A percentile compares a stretch with the other conserved stretches of the same genome.
Conservation (phyloP, 768 basidiomycete species). For the Psilocybe sp. region DNA sequence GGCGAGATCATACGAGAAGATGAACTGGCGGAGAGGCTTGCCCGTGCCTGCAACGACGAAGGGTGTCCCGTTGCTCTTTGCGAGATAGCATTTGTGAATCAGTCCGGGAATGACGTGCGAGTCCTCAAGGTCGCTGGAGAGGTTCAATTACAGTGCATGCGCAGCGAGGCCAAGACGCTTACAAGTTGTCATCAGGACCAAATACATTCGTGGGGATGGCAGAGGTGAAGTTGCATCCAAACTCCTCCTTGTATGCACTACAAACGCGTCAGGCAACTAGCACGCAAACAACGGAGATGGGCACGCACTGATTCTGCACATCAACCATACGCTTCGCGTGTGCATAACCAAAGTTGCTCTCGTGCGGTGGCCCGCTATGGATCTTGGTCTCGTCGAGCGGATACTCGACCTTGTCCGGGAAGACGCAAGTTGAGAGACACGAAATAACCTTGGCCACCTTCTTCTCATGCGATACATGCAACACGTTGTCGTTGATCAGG, state of each 20-base stretch:
- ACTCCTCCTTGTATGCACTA: constrained; percentile 95
- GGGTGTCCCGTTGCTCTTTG: constrained; percentile 87
- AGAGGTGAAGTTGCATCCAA: constrained; percentile 91
- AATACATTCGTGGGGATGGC: constrained; percentile 99
- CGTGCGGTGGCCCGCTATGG: constrained; percentile 88
- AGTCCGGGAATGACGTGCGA: constrained; percentile 95
- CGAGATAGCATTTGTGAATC: constrained; percentile 89
- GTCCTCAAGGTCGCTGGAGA: constrained; percentile 73
- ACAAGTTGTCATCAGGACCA: constrained; percentile 94
- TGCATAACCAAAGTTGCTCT: constrained; percentile 95
- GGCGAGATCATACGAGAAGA: constrained; percentile 94
- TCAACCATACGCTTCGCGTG: constrained; percentile 96
- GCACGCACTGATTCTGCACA: constrained; percentile 84
- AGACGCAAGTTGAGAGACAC: constrained; percentile 95
- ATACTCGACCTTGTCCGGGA: constrained; percentile 92
- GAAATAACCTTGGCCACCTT: constrained; percentile 81
- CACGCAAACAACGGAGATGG: background rate
- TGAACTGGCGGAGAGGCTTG: constrained; percentile 93
- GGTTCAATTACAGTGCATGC: constrained; percentile 5
- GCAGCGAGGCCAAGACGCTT: constrained; percentile 15
- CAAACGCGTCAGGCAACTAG: background rate
- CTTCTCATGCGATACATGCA: constrained; percentile 68
- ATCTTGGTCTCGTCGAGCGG: constrained; percentile 93
- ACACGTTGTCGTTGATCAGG: constrained; percentile 93
- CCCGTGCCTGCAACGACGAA: constrained; percentile 90